Percentiles rank a stretch among this genome's conserved stretches.
Conservation (phyloP, 768 basidiomycete genomes). For the Amanita exitialis region DNA sequence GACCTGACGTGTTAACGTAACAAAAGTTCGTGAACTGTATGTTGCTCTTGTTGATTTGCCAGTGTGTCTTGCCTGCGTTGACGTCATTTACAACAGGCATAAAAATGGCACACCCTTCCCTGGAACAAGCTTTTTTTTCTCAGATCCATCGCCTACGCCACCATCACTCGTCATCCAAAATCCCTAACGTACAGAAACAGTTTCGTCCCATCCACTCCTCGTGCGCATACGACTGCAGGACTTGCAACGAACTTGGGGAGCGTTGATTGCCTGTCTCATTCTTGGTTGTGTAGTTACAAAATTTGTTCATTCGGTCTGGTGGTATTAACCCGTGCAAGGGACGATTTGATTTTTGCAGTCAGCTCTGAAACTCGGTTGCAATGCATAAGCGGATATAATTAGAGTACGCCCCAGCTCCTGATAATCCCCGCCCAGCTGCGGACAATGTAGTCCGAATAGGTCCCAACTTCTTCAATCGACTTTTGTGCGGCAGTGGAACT, state of each 20-base stretch:
- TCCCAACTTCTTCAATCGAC: constrained; percentile 38
- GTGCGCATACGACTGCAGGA: too few relatives aligned
- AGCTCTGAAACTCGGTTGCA: too few relatives aligned
- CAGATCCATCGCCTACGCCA: neutral
- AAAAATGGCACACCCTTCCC: constrained; percentile 5
- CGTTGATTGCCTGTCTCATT: too few relatives aligned
- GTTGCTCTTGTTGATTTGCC: constrained; percentile 4
- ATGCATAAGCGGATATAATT: too few relatives aligned
- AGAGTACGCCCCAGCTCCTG: constrained; percentile 30
- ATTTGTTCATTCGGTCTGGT: too few relatives aligned
- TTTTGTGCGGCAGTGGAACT: constrained; percentile 33
- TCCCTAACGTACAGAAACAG: too few relatives aligned
- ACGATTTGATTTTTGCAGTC: too few relatives aligned
- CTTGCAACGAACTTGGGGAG: too few relatives aligned
- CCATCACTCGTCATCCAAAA: neutral
- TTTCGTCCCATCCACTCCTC: too few relatives aligned
- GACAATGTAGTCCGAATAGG: constrained; percentile 51
- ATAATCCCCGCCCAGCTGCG: constrained; percentile 67
- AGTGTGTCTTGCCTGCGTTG: neutral
- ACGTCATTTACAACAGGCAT: neutral
- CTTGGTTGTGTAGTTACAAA: too few relatives aligned
- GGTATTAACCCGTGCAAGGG: too few relatives aligned
- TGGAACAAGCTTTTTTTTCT: constrained; percentile 6
- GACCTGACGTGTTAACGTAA: constrained; percentile 3
- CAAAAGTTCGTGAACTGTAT: constrained; percentile 52